A percentile compares a stretch with the other conserved stretches of the same genome.
phyloP scores from a whole-genome alignment of 768 basidiomycete species.

The Lactarius sanguifluus region DNA sequence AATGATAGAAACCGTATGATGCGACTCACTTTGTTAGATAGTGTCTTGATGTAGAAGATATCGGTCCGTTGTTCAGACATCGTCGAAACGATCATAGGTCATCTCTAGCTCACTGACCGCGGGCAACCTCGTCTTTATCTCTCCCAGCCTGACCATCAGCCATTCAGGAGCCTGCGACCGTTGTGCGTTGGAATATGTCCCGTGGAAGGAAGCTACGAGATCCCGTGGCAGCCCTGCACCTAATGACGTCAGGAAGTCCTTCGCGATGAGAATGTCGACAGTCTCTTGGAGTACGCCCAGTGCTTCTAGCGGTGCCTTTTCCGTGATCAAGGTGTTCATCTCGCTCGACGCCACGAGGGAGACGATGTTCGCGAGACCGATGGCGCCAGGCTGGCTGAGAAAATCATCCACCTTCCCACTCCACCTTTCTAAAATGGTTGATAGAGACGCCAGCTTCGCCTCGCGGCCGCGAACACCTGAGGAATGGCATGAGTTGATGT shows the following conservation, averaged over 20 bases:
- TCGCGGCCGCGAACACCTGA: too few relatives aligned
- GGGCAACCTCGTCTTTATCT: background rate
- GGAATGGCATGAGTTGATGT: too few relatives aligned
- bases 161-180: background rate
- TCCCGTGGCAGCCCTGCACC: background rate
- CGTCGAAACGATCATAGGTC: too few relatives aligned
- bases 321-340: background rate
- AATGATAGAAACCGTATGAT: too few relatives aligned
- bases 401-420: background rate
- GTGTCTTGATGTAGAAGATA: too few relatives aligned
- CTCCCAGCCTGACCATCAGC: background rate
- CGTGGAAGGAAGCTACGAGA: background rate
- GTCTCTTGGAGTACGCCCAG: background rate
- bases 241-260: background rate
- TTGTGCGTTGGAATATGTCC: background rate
- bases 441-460: too few relatives aligned
- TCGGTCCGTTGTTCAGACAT: too few relatives aligned
- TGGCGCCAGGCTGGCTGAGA: background rate
- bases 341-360: background rate
- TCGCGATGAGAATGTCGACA: background rate
- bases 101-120: too few relatives aligned
- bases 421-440: background rate
- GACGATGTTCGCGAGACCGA: background rate
- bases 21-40: too few relatives aligned
- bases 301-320: background rate